Percentiles rank a stretch among this genome's conserved stretches.
phyloP scores from a whole-genome alignment of 192 early-diverging fungal genomes.

The Allomyces macrogynus region DNA sequence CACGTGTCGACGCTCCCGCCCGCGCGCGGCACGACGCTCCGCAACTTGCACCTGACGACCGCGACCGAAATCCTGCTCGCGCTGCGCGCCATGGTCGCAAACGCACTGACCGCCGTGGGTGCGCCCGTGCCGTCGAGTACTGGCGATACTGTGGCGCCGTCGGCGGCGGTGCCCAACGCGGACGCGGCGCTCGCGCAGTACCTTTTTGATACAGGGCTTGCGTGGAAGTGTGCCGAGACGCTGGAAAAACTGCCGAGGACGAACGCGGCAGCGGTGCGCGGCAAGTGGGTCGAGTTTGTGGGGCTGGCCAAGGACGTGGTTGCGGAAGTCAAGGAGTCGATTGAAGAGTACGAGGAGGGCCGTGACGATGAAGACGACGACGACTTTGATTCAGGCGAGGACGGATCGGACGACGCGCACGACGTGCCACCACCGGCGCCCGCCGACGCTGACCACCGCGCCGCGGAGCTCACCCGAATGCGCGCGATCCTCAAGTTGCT shows the following conservation, averaged over 20 bases:
- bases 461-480: neutral
- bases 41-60: neutral
- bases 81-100: neutral
- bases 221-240: neutral
- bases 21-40: neutral
- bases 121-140: neutral
- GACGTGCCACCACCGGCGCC: neutral
- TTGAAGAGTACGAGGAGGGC: neutral
- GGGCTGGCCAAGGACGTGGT: neutral
- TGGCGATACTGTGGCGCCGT: no score
- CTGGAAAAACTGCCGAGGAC: neutral
- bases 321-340: neutral
- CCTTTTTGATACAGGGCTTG: neutral
- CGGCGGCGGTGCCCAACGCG: neutral
- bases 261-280: neutral
- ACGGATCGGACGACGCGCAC: neutral
- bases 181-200: neutral
- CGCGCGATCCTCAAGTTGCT: neutral
- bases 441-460: neutral
- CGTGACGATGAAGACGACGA: neutral
- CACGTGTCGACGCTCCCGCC: neutral
- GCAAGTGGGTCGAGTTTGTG: neutral
- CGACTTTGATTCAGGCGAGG: neutral
- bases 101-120: neutral
- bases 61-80: neutral